A percentile compares a stretch with the other conserved stretches of the same genome.
These are phyloP conservation scores for Marchantia polymorpha DNA, from an alignment of 225 moss, liverwort and hornwort genomes.

Conservation along the genomic window DNA sequence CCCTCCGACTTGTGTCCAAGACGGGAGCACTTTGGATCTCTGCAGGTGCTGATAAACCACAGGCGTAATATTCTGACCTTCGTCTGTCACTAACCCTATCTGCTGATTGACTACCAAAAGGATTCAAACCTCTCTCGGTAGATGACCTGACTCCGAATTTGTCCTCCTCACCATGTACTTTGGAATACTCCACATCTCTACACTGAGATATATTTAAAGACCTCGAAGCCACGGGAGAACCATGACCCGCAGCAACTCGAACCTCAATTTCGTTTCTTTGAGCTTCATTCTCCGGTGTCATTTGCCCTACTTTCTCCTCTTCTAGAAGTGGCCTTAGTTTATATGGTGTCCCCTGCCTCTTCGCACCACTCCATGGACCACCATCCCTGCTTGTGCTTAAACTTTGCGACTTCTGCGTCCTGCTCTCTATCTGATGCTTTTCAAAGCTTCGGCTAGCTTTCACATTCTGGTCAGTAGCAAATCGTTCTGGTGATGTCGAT, in stretches of 20 bases:
- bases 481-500: background rate
- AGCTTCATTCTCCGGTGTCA: background rate
- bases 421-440: background rate
- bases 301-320: background rate
- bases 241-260: background rate
- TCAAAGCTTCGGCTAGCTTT: background rate
- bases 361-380: constrained; percentile 7
- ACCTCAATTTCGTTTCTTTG: background rate
- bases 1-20: background rate
- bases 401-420: background rate
- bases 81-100: constrained; percentile 3
- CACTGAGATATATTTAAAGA: background rate
- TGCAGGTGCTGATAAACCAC: background rate
- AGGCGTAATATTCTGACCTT: background rate
- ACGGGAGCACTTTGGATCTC: constrained; percentile 4
- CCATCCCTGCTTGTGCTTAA: background rate
- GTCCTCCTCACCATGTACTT: background rate
- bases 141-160: background rate
- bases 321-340: constrained; percentile 7
- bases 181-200: background rate
- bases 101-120: background rate
- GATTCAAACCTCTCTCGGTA: background rate
- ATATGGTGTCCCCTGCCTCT: constrained; percentile 2
- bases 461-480: constrained; percentile 9
- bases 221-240: background rate